Evolutionary conservation across 345 rosid genomes (phyloP).

Genomic region (Eucalyptus viminalis): DNA sequence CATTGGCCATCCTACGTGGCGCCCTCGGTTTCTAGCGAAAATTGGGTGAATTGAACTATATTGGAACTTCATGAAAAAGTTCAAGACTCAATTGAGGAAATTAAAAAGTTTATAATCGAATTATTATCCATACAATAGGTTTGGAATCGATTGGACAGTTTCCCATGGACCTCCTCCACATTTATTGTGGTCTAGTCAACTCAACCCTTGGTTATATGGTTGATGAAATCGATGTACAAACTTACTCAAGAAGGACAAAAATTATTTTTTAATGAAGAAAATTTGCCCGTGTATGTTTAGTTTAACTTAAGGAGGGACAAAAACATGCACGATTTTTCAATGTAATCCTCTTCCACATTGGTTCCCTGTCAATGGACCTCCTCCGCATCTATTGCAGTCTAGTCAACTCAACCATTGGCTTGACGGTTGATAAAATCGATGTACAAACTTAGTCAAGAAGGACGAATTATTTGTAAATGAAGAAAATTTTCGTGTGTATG

Average conservation of each 20-base stretch:
- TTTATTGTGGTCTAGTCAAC: background rate
- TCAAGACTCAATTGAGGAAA: rapidly evolving
- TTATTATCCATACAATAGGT: background rate
- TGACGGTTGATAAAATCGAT: background rate
- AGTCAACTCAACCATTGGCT: background rate
- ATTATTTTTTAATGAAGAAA: background rate
- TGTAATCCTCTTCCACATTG: background rate
- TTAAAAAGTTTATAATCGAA: background rate
- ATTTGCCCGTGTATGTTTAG: background rate
- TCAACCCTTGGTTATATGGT: background rate
- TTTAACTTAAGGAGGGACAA: background rate
- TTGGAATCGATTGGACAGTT: background rate
- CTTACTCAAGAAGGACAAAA: background rate
- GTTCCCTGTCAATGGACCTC: background rate
- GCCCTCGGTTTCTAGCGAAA: too few species aligned
- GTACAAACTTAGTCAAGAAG: background rate
- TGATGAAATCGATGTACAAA: background rate
- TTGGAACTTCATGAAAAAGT: too few species aligned
- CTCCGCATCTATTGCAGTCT: background rate
- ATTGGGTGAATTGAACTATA: too few species aligned
- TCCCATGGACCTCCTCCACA: background rate
- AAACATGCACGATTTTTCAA: background rate
- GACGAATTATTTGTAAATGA: background rate
- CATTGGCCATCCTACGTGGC: rapidly evolving
- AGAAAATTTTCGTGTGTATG: background rate